Conservation (phyloP, 1,284 basidiomycete genomes). For the Cutaneotrichosporon sp. region DNA sequence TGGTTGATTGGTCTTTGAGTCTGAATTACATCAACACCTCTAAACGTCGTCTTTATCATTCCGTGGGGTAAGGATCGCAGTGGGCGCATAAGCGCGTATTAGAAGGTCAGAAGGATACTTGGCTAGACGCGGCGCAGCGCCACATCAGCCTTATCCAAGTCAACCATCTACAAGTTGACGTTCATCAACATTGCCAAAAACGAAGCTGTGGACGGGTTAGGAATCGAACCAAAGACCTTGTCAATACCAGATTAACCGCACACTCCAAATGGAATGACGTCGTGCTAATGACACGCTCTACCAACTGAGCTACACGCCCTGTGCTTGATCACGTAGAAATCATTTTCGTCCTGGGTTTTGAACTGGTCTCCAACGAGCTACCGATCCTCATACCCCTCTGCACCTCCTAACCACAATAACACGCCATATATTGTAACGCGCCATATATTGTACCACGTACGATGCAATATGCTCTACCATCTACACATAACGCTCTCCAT, state of each 20-base stretch:
- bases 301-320: constrained; percentile 3
- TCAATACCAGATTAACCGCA: background rate
- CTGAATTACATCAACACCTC: too few relatives aligned
- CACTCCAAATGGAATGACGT: background rate
- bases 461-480: background rate
- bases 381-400: too few relatives aligned
- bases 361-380: too few relatives aligned
- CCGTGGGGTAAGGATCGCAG: too few relatives aligned
- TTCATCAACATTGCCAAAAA: background rate
- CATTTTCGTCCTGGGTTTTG: too few relatives aligned
- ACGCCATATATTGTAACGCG: background rate
- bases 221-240: constrained; percentile 3
- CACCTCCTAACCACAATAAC: background rate
- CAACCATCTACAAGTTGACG: too few relatives aligned
- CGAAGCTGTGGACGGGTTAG: constrained; percentile 1
- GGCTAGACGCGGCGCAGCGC: too few relatives aligned
- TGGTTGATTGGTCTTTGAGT: too few relatives aligned
- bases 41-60: too few relatives aligned
- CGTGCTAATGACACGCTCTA: constrained; percentile 3
- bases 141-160: too few relatives aligned
- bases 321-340: background rate
- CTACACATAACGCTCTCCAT: background rate
- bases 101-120: too few relatives aligned
- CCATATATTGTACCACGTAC: background rate
- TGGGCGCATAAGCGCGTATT: too few relatives aligned